These are phyloP conservation scores for Penicillium janthinellum DNA, from an alignment of 2,329 filamentous ascomycete species.

Conservation along the genomic window DNA sequence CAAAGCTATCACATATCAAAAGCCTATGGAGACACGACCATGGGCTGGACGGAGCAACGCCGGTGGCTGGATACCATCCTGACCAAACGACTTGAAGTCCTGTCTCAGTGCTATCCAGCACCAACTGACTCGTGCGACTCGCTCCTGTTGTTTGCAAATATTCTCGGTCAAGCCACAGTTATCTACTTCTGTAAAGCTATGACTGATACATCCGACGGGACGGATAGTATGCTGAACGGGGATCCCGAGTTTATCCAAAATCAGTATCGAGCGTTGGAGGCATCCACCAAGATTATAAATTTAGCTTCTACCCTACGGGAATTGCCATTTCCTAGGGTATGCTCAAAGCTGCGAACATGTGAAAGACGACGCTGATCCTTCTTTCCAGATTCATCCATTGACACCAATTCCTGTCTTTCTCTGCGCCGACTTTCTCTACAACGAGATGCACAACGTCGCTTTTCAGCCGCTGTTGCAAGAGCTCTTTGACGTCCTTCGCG, in stretches of 20 bases:
- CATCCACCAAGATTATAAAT: constrained; percentile 13
- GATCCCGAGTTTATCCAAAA: background rate
- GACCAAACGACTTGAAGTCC: constrained; percentile 16
- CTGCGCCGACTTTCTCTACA: constrained; percentile 26
- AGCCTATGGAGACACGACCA: constrained; percentile 18
- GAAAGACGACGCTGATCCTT: background rate
- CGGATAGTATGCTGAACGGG: background rate
- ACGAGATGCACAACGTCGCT: constrained; percentile 6
- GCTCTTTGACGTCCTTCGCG: constrained; percentile 13
- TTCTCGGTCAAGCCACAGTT: constrained; percentile 20
- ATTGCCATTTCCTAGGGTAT: constrained; percentile 17
- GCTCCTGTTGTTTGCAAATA: constrained; percentile 22
- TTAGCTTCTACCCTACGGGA: constrained; percentile 10
- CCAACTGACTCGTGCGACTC: constrained; percentile 14
- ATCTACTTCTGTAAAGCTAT: constrained; percentile 22
- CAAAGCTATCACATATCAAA: constrained; percentile 18
- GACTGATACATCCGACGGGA: background rate
- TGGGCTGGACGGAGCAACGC: constrained; percentile 18
- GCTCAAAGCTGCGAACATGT: background rate
- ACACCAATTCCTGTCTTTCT: constrained; percentile 27
- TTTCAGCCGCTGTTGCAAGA: constrained; percentile 13
- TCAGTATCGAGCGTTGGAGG: constrained; percentile 17
- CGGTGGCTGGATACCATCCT: constrained; percentile 22
- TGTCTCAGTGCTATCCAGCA: constrained; percentile 20
- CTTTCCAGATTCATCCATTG: constrained; percentile 23